A percentile compares a stretch with the other conserved stretches of the same genome.
Evolutionary conservation across 495 filamentous ascomycete genomes (phyloP).

Genomic region (Amorphotheca resinae): DNA sequence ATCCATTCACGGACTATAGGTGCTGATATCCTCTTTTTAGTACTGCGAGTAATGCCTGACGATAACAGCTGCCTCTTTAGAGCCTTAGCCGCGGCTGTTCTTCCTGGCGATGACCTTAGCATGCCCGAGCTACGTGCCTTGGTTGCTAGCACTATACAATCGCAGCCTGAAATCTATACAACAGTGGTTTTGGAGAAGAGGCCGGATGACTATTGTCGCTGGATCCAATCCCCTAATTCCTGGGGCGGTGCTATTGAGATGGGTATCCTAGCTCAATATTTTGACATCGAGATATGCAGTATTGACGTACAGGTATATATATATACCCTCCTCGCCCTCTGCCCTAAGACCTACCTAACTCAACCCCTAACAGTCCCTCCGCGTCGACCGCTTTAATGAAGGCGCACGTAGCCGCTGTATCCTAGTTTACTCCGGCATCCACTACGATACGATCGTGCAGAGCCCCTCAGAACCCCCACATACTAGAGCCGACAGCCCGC

Average conservation of each 20-base stretch:
- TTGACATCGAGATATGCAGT: conserved; percentile 75
- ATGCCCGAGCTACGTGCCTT: conserved; percentile 69
- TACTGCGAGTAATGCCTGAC: conserved; percentile 92
- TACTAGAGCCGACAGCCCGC: conserved; percentile 41
- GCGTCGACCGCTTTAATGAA: conserved; percentile 69
- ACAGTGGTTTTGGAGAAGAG: conserved; percentile 64
- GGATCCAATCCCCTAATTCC: conserved; percentile 66
- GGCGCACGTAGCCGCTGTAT: conserved; percentile 57
- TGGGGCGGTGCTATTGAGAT: conserved; percentile 95
- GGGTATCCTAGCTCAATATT: conserved; percentile 70
- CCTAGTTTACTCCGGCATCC: conserved; percentile 85
- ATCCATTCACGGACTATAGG: neutral
- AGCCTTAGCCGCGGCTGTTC: conserved; percentile 67
- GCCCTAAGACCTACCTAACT: too few species aligned
- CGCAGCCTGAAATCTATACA: conserved; percentile 55
- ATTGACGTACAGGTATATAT: conserved; percentile 54
- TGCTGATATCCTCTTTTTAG: conserved; percentile 21
- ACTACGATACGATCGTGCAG: conserved; percentile 87
- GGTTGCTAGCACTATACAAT: conserved; percentile 67
- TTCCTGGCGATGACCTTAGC: conserved; percentile 51
- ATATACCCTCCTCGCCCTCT: neutral
- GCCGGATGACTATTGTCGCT: conserved; percentile 68
- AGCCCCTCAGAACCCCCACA: conserved; percentile 48
- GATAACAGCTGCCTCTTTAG: conserved; percentile 95
- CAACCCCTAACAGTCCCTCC: conserved; percentile 19